A percentile compares a stretch with the other conserved stretches of the same genome.
phyloP scores from a whole-genome alignment of 2,329 filamentous ascomycete species.

The Venturia aucupariae region DNA sequence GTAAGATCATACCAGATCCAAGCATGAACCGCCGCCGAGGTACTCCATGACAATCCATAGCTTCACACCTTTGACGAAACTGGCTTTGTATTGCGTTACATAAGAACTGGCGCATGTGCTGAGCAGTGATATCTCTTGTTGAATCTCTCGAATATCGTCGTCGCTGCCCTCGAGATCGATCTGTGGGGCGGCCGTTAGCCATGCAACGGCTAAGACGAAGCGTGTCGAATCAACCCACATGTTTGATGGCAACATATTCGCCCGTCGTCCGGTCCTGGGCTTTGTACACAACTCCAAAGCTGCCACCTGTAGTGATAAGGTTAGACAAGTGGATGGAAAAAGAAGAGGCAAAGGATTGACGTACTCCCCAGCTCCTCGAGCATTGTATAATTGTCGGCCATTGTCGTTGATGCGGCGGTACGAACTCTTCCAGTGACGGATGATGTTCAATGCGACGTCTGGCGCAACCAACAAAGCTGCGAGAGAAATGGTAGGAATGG shows the following conservation, averaged over 20 bases:
- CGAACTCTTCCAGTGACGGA: neutral
- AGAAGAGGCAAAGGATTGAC: conserved; percentile 25
- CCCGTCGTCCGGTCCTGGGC: conserved; percentile 85
- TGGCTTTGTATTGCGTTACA: conserved; percentile 93
- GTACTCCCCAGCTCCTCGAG: conserved; percentile 91
- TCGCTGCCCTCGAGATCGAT: conserved; percentile 98
- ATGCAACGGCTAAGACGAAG: neutral
- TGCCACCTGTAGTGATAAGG: conserved; percentile 56
- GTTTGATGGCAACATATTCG: conserved; percentile 92
- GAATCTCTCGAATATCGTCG: conserved; percentile 96
- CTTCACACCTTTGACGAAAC: conserved; percentile 92
- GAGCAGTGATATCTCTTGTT: conserved; percentile 90
- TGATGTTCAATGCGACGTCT: neutral
- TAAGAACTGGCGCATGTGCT: conserved; percentile 90
- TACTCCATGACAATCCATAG: conserved; percentile 99
- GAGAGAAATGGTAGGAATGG: conserved; percentile 4
- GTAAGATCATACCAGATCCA: conserved; percentile 63
- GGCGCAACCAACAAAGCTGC: neutral
- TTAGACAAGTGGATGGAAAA: neutral
- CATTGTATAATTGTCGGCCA: conserved; percentile 85
- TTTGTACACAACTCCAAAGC: conserved; percentile 95
- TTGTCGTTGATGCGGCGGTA: conserved; percentile 26
- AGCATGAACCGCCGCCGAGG: conserved; percentile 85
- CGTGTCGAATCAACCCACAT: conserved; percentile 54
- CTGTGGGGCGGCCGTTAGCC: conserved; percentile 37